Evolutionary conservation across 2,329 filamentous ascomycete species (phyloP), one percentile per base, ranked within the genome.

Genomic region (Phialophora tarda): DNA sequence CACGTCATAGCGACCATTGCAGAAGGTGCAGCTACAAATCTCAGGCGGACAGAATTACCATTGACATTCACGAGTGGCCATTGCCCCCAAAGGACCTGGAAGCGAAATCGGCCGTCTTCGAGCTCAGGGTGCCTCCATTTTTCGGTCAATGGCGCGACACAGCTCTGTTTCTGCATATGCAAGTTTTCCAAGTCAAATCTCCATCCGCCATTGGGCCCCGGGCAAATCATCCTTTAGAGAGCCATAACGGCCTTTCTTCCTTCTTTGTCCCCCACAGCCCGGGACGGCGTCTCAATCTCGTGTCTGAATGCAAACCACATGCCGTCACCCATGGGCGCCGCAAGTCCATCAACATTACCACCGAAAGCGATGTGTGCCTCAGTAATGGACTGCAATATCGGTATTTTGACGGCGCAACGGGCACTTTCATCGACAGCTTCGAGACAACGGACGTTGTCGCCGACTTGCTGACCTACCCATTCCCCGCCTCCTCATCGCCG

Each of bases 11-110:
- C 4, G 23, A 17, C 34, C n/a, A 8, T 4, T 59, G 56, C 12
- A 12, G 3, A 6, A 59, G 24, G 17, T 59, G 56, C 24, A 11
- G 4, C n/a, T 59, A 59, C 11, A 44, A 14, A 41, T 44, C 38
- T 6, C 56, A 47, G 21, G 56, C 56, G 30, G 17, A 59, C 32
- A 2, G n/a, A 4, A 38, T 59, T 26, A 6, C 2, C 4, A 59
- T 59, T 24, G 4, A 28, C 2, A 21, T 44, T 47, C 56, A 86
- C 68, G 86, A 89, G 71, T 88, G 85, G 85, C 86, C 86, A 0
- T 74, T 88, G 0, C 81, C 85, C 0, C 24, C 41, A 0, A 21
- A 77, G 0, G 0, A 44, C 0, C 4, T 68, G 0, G 44, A 78
- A 10, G 78, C 79, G 0, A 82, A 83, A 62, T 77, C 83, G 0